A percentile compares a stretch with the other conserved stretches of the same genome.
phyloP scores from a whole-genome alignment of 331 rosid species.

The Quercus phellos region DNA sequence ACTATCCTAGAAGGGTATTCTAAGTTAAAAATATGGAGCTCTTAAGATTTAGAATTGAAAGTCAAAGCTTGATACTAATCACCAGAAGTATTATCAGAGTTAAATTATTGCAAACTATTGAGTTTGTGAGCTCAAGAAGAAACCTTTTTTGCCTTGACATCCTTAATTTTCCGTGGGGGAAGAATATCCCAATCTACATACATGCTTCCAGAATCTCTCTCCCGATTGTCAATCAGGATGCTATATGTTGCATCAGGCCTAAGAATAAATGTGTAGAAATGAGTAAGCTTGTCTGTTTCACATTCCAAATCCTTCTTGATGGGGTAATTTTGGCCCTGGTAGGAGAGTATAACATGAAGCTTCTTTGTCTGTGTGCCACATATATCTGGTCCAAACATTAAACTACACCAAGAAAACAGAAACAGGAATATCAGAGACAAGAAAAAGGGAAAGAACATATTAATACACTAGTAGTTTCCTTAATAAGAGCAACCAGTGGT shows the following conservation, averaged over 20 bases:
- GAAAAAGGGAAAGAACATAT: neutral
- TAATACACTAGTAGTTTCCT: neutral
- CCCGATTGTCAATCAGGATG: slow-evolving; percentile 68
- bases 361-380: slow-evolving; percentile 84
- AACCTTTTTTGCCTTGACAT: slow-evolving; percentile 57
- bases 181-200: slow-evolving; percentile 87
- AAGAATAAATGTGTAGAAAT: slow-evolving; percentile 80
- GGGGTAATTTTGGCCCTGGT: slow-evolving; percentile 88
- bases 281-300: slow-evolving; percentile 82
- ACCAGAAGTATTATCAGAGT: neutral
- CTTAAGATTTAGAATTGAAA: neutral
- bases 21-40: neutral
- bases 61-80: neutral
- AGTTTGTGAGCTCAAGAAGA: slow-evolving; percentile 13
- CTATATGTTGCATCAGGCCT: slow-evolving; percentile 80
- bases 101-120: slow-evolving; percentile 1
- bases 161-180: slow-evolving; percentile 72
- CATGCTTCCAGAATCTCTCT: slow-evolving; percentile 82
- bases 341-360: slow-evolving; percentile 72
- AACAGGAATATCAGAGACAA: neutral
- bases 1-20: neutral
- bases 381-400: slow-evolving; percentile 89
- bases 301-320: slow-evolving; percentile 75
- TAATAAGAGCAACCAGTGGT: neutral
- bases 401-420: slow-evolving; percentile 33